These are phyloP conservation scores for Ophiostoma australiae DNA, from an alignment of 2,329 filamentous ascomycete genomes.

Conservation along the genomic window DNA sequence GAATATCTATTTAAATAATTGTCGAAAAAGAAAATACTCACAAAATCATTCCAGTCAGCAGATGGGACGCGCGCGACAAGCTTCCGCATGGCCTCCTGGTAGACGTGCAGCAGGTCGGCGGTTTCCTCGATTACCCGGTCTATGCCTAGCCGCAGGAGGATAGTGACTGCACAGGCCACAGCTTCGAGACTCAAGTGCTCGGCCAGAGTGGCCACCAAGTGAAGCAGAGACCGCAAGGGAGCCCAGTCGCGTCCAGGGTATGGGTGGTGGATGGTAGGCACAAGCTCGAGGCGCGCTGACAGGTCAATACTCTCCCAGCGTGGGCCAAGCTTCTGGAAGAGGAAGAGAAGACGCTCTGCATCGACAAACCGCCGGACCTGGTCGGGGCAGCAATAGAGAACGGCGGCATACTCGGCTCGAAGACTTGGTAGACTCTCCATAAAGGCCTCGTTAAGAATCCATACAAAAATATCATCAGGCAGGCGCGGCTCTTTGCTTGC, in stretches of 20 bases:
- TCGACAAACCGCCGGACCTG: slow-evolving; percentile 42
- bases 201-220: slow-evolving; percentile 40
- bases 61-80: slow-evolving; percentile 42
- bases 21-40: slow-evolving; percentile 30
- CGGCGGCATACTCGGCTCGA: slow-evolving; percentile 55
- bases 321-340: slow-evolving; percentile 59
- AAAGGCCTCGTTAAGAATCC: slow-evolving; percentile 59
- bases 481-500: slow-evolving; percentile 34
- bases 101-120: slow-evolving; percentile 38
- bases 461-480: slow-evolving; percentile 61
- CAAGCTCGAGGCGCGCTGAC: slow-evolving; percentile 26
- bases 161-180: slow-evolving; percentile 40
- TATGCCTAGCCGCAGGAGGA: slow-evolving; percentile 52
- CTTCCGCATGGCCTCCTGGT: slow-evolving; percentile 41
- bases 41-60: slow-evolving; percentile 36
- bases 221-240: slow-evolving; percentile 41
- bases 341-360: slow-evolving; percentile 41
- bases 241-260: slow-evolving; percentile 42
- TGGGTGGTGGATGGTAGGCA: slow-evolving; percentile 28
- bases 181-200: slow-evolving; percentile 34
- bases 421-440: slow-evolving; percentile 50
- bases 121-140: slow-evolving; percentile 47
- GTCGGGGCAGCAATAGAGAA: slow-evolving; percentile 43
- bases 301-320: slow-evolving; percentile 40
- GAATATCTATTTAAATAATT: slow-evolving; percentile 26